phyloP scores from a whole-genome alignment of 352 stramenopile genomes.

The Globisporangium barbulae region DNA sequence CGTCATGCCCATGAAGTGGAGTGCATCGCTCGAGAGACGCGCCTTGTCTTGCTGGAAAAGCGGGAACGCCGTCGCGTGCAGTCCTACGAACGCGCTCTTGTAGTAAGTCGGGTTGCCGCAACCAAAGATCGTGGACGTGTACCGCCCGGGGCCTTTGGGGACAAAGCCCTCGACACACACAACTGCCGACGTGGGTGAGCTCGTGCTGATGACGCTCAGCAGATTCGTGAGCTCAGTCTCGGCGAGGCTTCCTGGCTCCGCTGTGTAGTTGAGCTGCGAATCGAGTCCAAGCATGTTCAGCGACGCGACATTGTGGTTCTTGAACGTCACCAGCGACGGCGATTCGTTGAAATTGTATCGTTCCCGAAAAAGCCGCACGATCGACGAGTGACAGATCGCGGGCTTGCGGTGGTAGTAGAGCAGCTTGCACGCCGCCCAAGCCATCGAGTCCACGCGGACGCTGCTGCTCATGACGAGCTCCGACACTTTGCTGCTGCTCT shows the following conservation, averaged over 20 bases:
- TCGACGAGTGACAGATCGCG: conserved; percentile 42
- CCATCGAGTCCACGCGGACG: conserved; percentile 47
- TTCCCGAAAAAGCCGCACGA: conserved; percentile 41
- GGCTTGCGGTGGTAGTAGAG: conserved; percentile 44
- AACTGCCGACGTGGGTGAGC: conserved; percentile 32
- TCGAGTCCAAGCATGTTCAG: neutral
- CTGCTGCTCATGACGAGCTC: conserved; percentile 44
- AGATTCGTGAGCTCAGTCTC: conserved; percentile 42
- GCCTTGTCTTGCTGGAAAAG: conserved; percentile 27
- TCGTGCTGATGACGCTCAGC: conserved; percentile 56
- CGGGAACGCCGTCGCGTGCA: conserved; percentile 10
- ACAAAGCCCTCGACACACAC: conserved; percentile 54
- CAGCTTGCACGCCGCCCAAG: conserved; percentile 47
- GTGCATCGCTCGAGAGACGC: conserved; percentile 22
- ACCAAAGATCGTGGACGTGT: conserved; percentile 31
- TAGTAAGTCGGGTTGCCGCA: conserved; percentile 36
- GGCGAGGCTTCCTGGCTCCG: conserved; percentile 25
- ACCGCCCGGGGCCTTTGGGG: conserved; percentile 18
- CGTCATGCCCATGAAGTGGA: conserved; percentile 32
- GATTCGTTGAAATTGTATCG: conserved; percentile 30
- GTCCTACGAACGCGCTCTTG: conserved; percentile 29
- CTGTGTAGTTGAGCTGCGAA: conserved; percentile 11
- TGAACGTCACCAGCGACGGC: conserved; percentile 8
- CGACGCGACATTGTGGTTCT: neutral
- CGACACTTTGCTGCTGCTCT: conserved; percentile 15